A percentile compares a stretch with the other conserved stretches of the same genome.
phyloP scores from a whole-genome alignment of 768 basidiomycete genomes.

The Lentinula raphanica region DNA sequence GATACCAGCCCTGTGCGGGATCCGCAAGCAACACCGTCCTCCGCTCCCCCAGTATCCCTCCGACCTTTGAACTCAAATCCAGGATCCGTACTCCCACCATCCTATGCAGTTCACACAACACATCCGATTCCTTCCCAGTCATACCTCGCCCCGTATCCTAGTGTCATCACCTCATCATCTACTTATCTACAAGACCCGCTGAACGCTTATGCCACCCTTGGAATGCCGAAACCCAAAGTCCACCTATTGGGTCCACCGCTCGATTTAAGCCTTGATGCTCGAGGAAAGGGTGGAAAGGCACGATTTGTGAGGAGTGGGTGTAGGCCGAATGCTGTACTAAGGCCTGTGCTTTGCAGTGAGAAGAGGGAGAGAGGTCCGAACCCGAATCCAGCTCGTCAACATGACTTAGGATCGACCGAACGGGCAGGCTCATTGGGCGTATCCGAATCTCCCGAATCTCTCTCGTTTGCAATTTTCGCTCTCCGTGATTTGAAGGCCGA shows the following conservation, averaged over 20 bases:
- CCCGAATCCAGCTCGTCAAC: not conserved
- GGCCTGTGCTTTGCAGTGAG: slow-evolving; percentile 43
- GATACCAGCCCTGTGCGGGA: not conserved
- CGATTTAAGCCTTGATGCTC: slow-evolving; percentile 72
- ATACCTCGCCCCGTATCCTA: slow-evolving; percentile 60
- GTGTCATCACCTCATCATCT: slow-evolving; percentile 60
- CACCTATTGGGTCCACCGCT: slow-evolving; percentile 74
- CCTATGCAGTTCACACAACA: slow-evolving; percentile 64
- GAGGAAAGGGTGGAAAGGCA: slow-evolving; percentile 57
- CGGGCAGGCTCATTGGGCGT: not conserved
- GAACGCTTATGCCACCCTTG: slow-evolving; percentile 81
- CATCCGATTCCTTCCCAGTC: slow-evolving; percentile 46
- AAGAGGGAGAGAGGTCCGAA: slow-evolving; percentile 9
- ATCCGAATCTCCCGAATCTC: slow-evolving; percentile 12
- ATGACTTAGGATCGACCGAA: not conserved
- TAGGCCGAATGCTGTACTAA: slow-evolving; percentile 59
- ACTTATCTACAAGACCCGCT: slow-evolving; percentile 73
- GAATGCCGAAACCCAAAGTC: slow-evolving; percentile 81
- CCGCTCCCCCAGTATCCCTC: slow-evolving; percentile 11
- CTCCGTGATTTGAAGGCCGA: slow-evolving; percentile 64
- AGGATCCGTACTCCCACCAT: slow-evolving; percentile 31
- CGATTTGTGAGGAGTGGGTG: slow-evolving; percentile 65
- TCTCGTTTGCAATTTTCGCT: slow-evolving; percentile 81
- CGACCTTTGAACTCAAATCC: slow-evolving; percentile 12
- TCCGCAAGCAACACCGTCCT: slow-evolving; percentile 8